Evolutionary conservation across 805 yeast species (phyloP).

Genomic region (Ogataea zsoltii): DNA sequence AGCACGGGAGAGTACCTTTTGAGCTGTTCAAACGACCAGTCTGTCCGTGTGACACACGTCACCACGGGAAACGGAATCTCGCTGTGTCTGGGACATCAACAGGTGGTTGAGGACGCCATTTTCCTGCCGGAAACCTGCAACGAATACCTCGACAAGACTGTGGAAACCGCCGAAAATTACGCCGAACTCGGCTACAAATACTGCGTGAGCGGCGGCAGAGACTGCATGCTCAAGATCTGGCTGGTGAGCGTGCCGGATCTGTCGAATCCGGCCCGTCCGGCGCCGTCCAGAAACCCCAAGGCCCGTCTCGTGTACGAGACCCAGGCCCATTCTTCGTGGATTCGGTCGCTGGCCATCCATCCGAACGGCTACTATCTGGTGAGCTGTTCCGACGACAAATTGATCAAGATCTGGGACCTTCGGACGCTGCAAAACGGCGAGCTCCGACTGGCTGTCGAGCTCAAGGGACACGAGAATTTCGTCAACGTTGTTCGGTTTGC

Average conservation of each 20-base stretch:
- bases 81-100: constrained; percentile 72
- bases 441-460: constrained; percentile 26
- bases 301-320: constrained; percentile 60
- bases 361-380: constrained; percentile 72
- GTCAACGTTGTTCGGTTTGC: constrained; percentile 64
- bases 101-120: constrained; percentile 74
- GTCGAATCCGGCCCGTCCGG: constrained; percentile 39
- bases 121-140: constrained; percentile 61
- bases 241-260: constrained; percentile 64
- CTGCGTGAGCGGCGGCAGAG: constrained; percentile 79
- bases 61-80: constrained; percentile 69
- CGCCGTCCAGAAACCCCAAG: constrained; percentile 57
- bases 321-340: constrained; percentile 86
- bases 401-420: constrained; percentile 79
- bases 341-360: constrained; percentile 65
- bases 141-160: constrained; percentile 46
- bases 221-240: constrained; percentile 76
- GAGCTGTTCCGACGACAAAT: constrained; percentile 78
- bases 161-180: constrained; percentile 30
- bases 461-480: constrained; percentile 74
- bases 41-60: constrained; percentile 63
- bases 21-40: constrained; percentile 79
- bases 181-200: constrained; percentile 60
- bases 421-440: constrained; percentile 21
- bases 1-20: constrained; percentile 56